Evolutionary conservation across 2,329 filamentous ascomycete genomes (phyloP).

Genomic region (Venturia carpophila): DNA sequence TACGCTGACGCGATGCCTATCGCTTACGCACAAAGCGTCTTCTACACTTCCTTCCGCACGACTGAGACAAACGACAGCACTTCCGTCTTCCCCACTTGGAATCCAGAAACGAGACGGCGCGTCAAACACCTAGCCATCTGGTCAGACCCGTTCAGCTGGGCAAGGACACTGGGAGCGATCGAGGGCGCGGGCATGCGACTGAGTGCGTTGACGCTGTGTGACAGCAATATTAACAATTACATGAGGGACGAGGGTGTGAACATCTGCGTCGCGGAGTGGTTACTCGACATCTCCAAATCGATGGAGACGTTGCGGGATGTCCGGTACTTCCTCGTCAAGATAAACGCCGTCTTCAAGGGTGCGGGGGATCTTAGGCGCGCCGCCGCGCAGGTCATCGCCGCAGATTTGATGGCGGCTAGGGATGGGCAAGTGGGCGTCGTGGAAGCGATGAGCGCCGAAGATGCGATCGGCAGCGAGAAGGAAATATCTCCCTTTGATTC

Average conservation of each 20-base stretch:
- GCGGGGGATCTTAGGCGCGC: background rate
- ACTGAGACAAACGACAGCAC: background rate
- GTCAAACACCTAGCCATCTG: background rate
- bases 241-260: constrained; percentile 7
- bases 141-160: background rate
- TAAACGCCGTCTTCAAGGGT: background rate
- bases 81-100: background rate
- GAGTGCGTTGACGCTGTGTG: background rate
- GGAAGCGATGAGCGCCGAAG: background rate
- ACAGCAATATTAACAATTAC: constrained; percentile 3
- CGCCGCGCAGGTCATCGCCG: background rate
- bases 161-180: background rate
- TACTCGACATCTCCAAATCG: background rate
- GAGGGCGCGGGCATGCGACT: background rate
- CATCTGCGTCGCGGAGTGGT: constrained; percentile 4
- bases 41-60: background rate
- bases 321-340: background rate
- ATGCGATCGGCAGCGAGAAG: background rate
- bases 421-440: background rate
- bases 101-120: background rate
- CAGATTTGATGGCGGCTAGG: background rate
- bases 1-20: background rate
- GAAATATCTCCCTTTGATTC: background rate
- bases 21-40: background rate
- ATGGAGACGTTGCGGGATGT: background rate